Evolutionary conservation across 2,329 filamentous ascomycete species (phyloP).

Genomic region (Colletotrichum chrysophilum): DNA sequence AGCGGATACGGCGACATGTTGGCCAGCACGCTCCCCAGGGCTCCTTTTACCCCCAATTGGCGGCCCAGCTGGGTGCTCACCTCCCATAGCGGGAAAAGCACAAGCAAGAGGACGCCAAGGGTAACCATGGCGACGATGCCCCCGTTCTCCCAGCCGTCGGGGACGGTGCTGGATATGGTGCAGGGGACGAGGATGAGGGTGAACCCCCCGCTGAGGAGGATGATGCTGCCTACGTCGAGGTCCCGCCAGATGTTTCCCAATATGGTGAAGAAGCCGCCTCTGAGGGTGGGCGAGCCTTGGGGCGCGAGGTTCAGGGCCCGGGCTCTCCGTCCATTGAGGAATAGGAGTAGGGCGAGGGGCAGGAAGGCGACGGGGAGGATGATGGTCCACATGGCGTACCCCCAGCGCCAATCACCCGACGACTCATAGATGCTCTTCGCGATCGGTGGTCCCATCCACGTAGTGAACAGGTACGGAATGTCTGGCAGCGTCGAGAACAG

Average conservation of each 20-base stretch:
- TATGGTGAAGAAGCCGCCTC: not conserved
- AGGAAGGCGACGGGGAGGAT: slow-evolving; percentile 61
- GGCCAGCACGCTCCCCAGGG: not conserved
- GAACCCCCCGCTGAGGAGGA: not conserved
- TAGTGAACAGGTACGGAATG: not conserved
- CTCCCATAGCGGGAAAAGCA: not conserved
- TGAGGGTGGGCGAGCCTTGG: not conserved
- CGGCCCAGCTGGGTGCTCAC: not conserved
- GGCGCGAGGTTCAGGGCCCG: not conserved
- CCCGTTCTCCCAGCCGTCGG: not conserved
- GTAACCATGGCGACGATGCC: not conserved
- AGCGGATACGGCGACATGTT: not conserved
- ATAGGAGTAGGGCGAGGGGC: slow-evolving; percentile 42
- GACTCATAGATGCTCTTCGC: slow-evolving; percentile 44
- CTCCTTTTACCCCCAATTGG: not conserved
- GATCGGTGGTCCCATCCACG: not conserved
- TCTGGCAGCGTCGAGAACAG: not conserved
- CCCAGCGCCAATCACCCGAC: slow-evolving; percentile 69
- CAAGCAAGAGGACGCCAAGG: not conserved
- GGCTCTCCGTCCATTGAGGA: not conserved
- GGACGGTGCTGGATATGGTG: not conserved
- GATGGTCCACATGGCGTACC: slow-evolving; percentile 58
- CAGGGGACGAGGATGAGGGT: not conserved
- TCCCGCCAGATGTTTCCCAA: not conserved
- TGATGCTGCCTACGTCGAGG: slow-evolving; percentile 21